Evolutionary conservation across 2,329 filamentous ascomycete species (phyloP).

Genomic region (Penicillium sp.): DNA sequence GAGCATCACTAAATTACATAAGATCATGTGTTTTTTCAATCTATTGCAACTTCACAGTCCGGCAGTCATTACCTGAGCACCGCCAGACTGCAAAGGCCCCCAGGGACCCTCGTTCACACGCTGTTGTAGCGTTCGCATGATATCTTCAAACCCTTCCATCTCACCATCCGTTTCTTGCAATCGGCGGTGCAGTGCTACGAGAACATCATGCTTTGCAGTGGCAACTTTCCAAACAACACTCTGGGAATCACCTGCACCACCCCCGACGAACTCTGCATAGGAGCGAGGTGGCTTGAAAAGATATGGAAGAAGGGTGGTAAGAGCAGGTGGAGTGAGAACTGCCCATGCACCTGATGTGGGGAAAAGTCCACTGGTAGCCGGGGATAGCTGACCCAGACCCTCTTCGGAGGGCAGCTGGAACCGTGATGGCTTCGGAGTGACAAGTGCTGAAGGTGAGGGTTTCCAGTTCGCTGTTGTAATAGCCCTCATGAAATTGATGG

Average conservation of each 20-base stretch:
- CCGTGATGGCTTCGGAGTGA: constrained; percentile 20
- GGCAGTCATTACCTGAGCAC: constrained; percentile 37
- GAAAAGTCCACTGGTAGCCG: constrained; percentile 35
- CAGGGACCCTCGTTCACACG: constrained; percentile 44
- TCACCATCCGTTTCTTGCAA: constrained; percentile 40
- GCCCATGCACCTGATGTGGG: constrained; percentile 50
- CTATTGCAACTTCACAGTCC: constrained; percentile 25
- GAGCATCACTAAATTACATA: no score
- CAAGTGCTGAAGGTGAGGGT: constrained; percentile 33
- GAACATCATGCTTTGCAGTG: constrained; percentile 56
- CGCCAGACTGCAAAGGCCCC: constrained; percentile 35
- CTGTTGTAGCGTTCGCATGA: constrained; percentile 39
- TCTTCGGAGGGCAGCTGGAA: constrained; percentile 44
- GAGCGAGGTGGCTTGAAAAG: constrained; percentile 57
- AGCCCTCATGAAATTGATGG: constrained; percentile 52
- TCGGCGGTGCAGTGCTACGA: constrained; percentile 49
- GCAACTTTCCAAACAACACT: constrained; percentile 58
- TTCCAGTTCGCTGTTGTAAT: constrained; percentile 57
- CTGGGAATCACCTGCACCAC: constrained; percentile 55
- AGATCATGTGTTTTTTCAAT: not conserved
- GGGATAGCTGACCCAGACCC: constrained; percentile 37
- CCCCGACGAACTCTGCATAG: constrained; percentile 58
- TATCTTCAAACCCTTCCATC: constrained; percentile 39
- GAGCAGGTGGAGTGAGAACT: constrained; percentile 52
- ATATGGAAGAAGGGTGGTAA: constrained; percentile 54